These are phyloP conservation scores for Cystobasidiaceae sp. DNA, from an alignment of 1,284 basidiomycete genomes.

Conservation along the genomic window DNA sequence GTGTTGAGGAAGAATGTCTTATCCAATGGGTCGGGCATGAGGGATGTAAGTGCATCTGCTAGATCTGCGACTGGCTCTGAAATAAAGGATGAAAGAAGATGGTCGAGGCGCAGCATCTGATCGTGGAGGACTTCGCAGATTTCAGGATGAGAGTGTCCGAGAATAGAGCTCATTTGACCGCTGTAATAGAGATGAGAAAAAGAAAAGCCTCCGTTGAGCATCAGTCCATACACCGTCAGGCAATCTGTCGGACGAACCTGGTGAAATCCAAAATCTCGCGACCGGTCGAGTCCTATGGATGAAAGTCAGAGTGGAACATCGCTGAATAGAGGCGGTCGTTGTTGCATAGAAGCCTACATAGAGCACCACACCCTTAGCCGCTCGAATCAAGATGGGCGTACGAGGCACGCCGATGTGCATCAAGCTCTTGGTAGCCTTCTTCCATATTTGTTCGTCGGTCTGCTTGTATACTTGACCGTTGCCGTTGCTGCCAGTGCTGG, in stretches of 20 bases:
- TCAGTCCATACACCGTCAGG: background rate
- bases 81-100: conserved; percentile 43
- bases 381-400: conserved; percentile 10
- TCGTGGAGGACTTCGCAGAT: conserved; percentile 39
- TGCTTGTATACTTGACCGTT: background rate
- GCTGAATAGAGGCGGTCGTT: background rate
- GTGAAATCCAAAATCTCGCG: conserved; percentile 45
- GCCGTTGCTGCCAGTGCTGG: background rate
- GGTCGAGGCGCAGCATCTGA: conserved; percentile 42
- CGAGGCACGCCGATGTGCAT: conserved; percentile 23
- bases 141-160: conserved; percentile 44
- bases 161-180: conserved; percentile 13
- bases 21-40: conserved; percentile 39
- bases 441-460: conserved; percentile 21
- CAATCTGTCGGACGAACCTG: background rate
- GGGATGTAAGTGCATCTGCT: conserved; percentile 36
- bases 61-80: conserved; percentile 42
- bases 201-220: background rate
- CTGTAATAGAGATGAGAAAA: conserved; percentile 20
- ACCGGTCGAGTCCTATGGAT: conserved; percentile 39
- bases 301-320: background rate
- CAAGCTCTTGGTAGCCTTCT: conserved; percentile 20
- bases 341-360: conserved; percentile 7
- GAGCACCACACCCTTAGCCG: conserved; percentile 17
- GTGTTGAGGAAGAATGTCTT: conserved; percentile 44